Evolutionary conservation across 225 moss, liverwort and hornwort species (phyloP), one percentile per base, ranked within the genome.

Genomic region (Marchantia polymorpha): DNA sequence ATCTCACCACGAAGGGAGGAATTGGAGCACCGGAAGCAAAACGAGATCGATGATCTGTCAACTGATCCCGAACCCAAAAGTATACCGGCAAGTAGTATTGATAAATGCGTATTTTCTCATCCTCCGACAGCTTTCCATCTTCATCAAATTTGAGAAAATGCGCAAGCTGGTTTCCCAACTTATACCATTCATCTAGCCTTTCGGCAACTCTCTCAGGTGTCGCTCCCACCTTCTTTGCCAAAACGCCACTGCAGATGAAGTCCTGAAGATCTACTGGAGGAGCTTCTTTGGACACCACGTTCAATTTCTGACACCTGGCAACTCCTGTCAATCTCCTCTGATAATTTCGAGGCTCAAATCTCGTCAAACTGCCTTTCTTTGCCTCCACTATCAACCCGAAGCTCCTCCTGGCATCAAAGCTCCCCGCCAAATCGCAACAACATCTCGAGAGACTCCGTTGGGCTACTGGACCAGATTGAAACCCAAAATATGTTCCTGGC

Each of bases 31-130:
- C 85, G 17, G 70, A 20, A 70, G 87, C 64, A 78, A 85, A 85
- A 26, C 78, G 50, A 15, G 85, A 82, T 69, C 65, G 80, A 83
- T 85, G 87, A 59, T 64, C 70, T 29, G 74, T 26, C 75, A 88
- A 52, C 26, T 85, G 84, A 54, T 83, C 83, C 49, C 51, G 75
- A 70, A 85, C 83, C 87, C 87, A 88, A 65, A 85, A 85, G 60
- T 74, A 88, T 8, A 88, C 52, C 10, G 87, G 87, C 87, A 88
- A 81, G 78, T 88, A 88, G 27, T 88, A 88, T 60, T 88, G 87
- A 76, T 88, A 88, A 17, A 88, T 72, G 8, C 87, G 85, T 27
- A 69, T 74, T 69, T 75, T 81, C 61, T 88, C 85, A 23, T 74
- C 69, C 80, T 88, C 81, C 3, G 82, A 70, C 0, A 88, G 77